Evolutionary conservation across 352 stramenopile genomes (phyloP), one percentile per base, ranked within the genome.

Genomic region (Blastocystis sp.): DNA sequence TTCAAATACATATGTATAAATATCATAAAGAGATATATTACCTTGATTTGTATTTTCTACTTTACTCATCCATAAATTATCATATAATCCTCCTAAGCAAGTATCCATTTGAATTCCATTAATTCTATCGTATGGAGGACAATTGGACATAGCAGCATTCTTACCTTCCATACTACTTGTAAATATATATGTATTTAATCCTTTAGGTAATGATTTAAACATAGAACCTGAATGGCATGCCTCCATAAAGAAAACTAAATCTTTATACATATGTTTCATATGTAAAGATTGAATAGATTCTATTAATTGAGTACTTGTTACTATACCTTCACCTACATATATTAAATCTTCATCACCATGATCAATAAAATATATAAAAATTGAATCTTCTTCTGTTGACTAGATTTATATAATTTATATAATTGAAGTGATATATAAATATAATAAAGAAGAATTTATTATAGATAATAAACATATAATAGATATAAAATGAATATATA

Each of bases 181-280:
- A 39, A 62, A 54, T 21, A 42, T 42, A 30, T 62, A 62, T 42
- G 54, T 42, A 42, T 62, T 62, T 42, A 54, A 54, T 27, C 25
- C 37, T 13, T 46, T 7, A 30, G 48, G 39, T 13, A 62, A 30
- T 30, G 37, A 54, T 32, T 42, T 39, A 42, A 62, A 62, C 52
- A 62, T 62, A 10, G 52, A 62, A 36, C 52, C 52, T 54, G 52
- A 62, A 42, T 62, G 52, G 52, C 52, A 62, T 36, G 52, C 52
- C 52, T 62, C 52, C 39, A 62, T 54, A 42, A 54, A 62, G 52
- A 62, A 62, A 13, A 62, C 52, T 4, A 62, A 2, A 27, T 62
- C 39, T 42, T 62, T 62, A 42, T 62, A 62, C 52, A 54, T 39
- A 10, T 62, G 16, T 19, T 62, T 62, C 33, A 54, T 42, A 34